Conservation (phyloP, 106 monocot species). For the Allium cepa region DNA sequence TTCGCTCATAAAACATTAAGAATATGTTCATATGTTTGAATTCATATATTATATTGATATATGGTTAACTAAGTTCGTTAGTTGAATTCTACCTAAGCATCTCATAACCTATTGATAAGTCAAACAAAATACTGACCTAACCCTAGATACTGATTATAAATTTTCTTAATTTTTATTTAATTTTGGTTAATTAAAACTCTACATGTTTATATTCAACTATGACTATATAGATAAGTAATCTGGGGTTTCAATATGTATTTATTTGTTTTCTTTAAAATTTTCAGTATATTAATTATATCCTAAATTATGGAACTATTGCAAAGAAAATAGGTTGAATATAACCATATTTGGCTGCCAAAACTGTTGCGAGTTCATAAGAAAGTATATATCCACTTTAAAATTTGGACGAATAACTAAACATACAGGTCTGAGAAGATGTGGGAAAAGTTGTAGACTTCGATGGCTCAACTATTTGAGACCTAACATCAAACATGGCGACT, state of each 20-base stretch:
- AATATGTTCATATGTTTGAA: too few relatives aligned
- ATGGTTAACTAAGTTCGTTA: too few relatives aligned
- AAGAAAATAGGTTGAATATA: background rate
- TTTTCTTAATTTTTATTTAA: too few relatives aligned
- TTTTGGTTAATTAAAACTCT: too few relatives aligned
- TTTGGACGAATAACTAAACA: background rate
- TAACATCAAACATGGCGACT: slow-evolving; percentile 48
- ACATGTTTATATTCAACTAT: too few relatives aligned
- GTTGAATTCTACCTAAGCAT: too few relatives aligned
- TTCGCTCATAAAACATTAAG: too few relatives aligned
- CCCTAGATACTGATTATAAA: too few relatives aligned
- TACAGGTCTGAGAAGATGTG: slow-evolving; percentile 23
- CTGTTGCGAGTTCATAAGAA: background rate
- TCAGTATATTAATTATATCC: background rate
- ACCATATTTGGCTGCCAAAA: background rate
- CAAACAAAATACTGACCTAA: too few relatives aligned
- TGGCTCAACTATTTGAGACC: slow-evolving; percentile 66
- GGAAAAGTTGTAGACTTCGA: slow-evolving; percentile 58
- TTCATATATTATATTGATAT: too few relatives aligned
- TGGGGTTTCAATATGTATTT: slow-evolving; percentile 21
- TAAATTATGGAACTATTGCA: background rate
- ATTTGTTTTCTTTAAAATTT: background rate
- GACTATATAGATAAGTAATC: slow-evolving; percentile 1
- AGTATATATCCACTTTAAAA: background rate
- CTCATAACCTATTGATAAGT: too few relatives aligned